Percentiles rank a stretch among this genome's conserved stretches.
Conservation (phyloP, 108 stramenopile genomes). For the Cyclostephanos invisitatus region DNA sequence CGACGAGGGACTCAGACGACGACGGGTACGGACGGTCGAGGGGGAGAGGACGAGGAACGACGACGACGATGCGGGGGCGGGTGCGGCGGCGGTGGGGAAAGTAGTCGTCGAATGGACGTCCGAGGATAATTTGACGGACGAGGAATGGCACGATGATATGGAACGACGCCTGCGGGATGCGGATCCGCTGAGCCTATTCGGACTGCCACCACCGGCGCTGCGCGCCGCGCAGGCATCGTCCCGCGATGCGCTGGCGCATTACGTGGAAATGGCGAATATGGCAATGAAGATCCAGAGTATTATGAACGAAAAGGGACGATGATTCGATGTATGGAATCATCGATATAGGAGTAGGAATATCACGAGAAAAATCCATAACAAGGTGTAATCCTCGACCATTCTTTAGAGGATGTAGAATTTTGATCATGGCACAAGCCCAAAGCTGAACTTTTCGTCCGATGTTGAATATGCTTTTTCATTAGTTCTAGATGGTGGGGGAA, state of each 20-base stretch:
- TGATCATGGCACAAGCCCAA: too few species aligned
- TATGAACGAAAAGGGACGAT: conserved; percentile 9
- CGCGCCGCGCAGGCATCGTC: conserved; percentile 41
- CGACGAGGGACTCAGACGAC: conserved; percentile 28
- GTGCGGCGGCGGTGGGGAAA: not conserved
- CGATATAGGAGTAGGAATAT: not conserved
- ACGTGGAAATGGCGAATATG: conserved; percentile 52
- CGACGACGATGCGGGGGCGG: not conserved
- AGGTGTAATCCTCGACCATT: too few species aligned
- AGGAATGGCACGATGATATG: not conserved
- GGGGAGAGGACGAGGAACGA: too few species aligned
- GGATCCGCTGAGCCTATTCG: conserved; percentile 47
- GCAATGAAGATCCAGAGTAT: conserved; percentile 34
- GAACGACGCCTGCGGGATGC: conserved; percentile 21
- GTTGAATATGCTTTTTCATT: too few species aligned
- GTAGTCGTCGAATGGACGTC: conserved; percentile 25
- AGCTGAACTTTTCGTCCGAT: too few species aligned
- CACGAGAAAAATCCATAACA: not conserved
- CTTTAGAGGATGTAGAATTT: too few species aligned
- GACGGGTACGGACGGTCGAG: not conserved
- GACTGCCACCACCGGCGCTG: conserved; percentile 50
- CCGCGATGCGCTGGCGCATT: conserved; percentile 41
- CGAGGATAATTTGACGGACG: conserved; percentile 5
- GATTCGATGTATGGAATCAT: not conserved
- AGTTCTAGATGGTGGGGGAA: too few species aligned